phyloP scores from a whole-genome alignment of 441 rosid species.

The Codiaeum variegatum region DNA sequence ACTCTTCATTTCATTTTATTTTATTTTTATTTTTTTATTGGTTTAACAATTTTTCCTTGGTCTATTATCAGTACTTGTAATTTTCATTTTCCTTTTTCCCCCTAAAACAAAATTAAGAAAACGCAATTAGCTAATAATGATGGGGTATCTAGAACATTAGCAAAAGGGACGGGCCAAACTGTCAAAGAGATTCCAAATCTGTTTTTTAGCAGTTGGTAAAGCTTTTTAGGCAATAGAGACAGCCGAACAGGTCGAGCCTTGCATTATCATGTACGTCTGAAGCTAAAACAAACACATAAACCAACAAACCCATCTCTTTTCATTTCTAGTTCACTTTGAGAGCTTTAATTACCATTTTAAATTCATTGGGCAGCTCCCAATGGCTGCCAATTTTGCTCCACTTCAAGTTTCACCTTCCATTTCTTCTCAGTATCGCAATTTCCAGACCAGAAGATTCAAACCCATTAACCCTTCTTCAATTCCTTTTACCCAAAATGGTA shows the following conservation, averaged over 20 bases:
- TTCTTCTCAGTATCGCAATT: constrained; percentile 8
- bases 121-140: too few relatives aligned
- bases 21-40: too few relatives aligned
- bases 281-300: constrained; percentile 15
- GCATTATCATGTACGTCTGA: constrained; percentile 19
- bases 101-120: too few relatives aligned
- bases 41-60: too few relatives aligned
- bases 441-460: constrained; percentile 19
- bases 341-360: not conserved
- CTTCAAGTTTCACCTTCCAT: constrained; percentile 27
- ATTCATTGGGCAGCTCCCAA: not conserved
- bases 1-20: too few relatives aligned
- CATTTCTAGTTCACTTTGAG: not conserved
- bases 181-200: constrained; percentile 19
- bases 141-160: not conserved
- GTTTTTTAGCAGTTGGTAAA: constrained; percentile 14
- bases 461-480: constrained; percentile 18
- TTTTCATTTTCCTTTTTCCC: too few relatives aligned
- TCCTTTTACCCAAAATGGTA: constrained; percentile 6
- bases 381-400: constrained; percentile 38
- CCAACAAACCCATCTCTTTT: not conserved
- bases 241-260: not conserved
- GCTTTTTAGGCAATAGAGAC: not conserved
- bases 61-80: too few relatives aligned
- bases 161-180: too few relatives aligned